phyloP scores from a whole-genome alignment of 495 filamentous ascomycete species.

The Sabuloglossum arenarium region DNA sequence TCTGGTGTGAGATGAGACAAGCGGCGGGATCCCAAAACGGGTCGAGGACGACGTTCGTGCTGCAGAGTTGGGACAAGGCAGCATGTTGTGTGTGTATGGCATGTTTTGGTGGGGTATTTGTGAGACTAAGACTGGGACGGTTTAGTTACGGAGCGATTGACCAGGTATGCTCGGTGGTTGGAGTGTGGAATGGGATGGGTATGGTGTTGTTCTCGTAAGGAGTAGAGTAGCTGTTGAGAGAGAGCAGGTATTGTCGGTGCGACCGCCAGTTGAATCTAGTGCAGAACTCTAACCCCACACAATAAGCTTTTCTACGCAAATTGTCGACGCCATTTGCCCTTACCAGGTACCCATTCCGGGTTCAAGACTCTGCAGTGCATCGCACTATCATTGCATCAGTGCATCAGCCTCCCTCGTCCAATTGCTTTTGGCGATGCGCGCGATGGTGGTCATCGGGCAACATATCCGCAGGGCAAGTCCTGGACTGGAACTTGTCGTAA shows the following conservation, averaged over 20 bases:
- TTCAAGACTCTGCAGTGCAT: not conserved
- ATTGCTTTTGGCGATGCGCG: not conserved
- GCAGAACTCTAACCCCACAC: not conserved
- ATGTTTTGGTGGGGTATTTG: no score
- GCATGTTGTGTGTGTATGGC: no score
- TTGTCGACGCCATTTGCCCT: not conserved
- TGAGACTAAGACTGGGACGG: no score
- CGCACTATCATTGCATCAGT: not conserved
- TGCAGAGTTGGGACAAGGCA: no score
- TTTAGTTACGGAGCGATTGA: no score
- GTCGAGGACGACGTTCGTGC: no score
- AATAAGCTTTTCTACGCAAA: not conserved
- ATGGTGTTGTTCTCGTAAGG: no score
- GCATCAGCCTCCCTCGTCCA: not conserved
- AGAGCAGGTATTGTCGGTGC: not conserved
- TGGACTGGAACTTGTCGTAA: not conserved
- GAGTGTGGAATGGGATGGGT: no score
- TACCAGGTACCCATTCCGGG: not conserved
- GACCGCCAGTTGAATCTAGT: no score
- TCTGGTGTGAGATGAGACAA: no score
- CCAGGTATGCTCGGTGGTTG: no score
- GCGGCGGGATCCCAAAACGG: no score
- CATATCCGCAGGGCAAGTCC: not conserved
- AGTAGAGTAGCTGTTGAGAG: not conserved
- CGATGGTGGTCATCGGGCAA: not conserved